Evolutionary conservation across 495 filamentous ascomycete genomes (phyloP), one percentile per base, ranked within the genome.

Genomic region (Parathielavia hyrcaniae): DNA sequence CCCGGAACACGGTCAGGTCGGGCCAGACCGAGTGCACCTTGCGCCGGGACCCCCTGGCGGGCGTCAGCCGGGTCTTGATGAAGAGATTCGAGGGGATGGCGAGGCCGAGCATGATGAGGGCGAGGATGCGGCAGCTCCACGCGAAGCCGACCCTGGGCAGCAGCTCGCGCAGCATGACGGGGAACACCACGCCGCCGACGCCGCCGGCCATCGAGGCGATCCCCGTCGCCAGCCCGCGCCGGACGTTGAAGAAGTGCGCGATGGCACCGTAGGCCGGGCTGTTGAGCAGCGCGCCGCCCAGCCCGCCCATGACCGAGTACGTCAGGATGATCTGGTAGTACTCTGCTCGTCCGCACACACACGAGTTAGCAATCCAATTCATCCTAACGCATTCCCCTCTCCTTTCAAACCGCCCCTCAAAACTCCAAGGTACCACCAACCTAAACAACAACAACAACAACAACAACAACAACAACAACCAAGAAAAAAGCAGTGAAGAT

Each of bases 261-360:
- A 87, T 75, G 17, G 80, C 75, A 1, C 79, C 78, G 58, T 85
- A 79, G 1, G 82, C 74, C 0, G 83, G 80, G 0, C 80, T 80
- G 10, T 84, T 84, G 9, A 88, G 69, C 19, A 84, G 67, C 0
- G 84, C 83, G 16, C 79, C 75, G 2, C 79, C 78, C 7, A 79
- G 61, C 3, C 85, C 85, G 3, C 78, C 76, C 9, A 86, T 64
- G 0, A 86, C 61, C 4, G 77, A 76, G 41, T 85, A 81, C 14
- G 78, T 78, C 0, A 87, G 76, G 61, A 87, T 76, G 65, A 86
- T 85, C 39, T 88, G 85, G 74, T 84, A 88, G 65, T 85, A 88
- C 39, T 74, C 69, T 63, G 66, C 48, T 73, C 50, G 38, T 54
- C 2, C 58, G 63, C 20, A 61, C 53, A 23, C 50, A 10, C 8